Conservation (phyloP, 306 rosid genomes). For the Castanea mollissima region DNA sequence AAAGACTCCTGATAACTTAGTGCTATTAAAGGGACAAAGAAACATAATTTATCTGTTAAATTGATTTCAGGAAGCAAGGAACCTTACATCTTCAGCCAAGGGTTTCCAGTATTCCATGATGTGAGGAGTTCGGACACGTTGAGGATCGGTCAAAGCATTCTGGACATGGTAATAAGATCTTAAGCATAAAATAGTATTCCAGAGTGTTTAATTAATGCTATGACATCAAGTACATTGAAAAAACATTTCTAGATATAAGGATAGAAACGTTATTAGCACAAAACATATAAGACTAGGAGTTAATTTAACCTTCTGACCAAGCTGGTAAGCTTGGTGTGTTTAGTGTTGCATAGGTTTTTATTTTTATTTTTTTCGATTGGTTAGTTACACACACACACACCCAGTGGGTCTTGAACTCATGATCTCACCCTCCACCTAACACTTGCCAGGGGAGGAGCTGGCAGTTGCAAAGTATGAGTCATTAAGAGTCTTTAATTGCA, state of each 20-base stretch:
- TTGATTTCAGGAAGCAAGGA: constrained; percentile 20
- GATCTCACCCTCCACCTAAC: too few relatives aligned
- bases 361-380: too few relatives aligned
- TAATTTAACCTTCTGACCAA: background rate
- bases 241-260: background rate
- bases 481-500: too few relatives aligned
- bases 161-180: constrained; percentile 34
- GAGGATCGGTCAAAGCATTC: constrained; percentile 92
- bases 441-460: too few relatives aligned
- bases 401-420: too few relatives aligned
- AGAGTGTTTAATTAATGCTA: constrained; percentile 1
- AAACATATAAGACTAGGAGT: background rate
- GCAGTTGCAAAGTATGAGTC: too few relatives aligned
- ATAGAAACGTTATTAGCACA: background rate
- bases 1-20: constrained; percentile 8
- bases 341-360: background rate
- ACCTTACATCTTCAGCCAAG: constrained; percentile 92
- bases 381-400: too few relatives aligned
- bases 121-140: constrained; percentile 89
- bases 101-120: constrained; percentile 92
- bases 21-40: constrained; percentile 2
- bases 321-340: too few relatives aligned
- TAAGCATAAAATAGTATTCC: constrained; percentile 2
- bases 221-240: constrained; percentile 7
- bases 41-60: background rate